phyloP scores from a whole-genome alignment of 1,284 basidiomycete genomes.

The Pyrrhoderma lamaoense region DNA sequence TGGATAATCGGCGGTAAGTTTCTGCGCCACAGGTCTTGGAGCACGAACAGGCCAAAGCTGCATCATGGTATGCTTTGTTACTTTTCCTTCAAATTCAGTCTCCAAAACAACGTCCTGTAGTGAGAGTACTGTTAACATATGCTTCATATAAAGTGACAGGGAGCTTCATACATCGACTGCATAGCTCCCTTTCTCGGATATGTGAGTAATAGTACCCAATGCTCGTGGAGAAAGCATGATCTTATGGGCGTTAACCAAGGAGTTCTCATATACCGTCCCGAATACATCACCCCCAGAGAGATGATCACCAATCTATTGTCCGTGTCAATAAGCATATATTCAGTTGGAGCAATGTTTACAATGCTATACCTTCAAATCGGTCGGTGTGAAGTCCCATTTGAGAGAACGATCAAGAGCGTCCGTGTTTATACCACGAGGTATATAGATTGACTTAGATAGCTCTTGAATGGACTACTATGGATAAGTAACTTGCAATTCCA shows the following conservation, averaged over 20 bases:
- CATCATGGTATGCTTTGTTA: slow-evolving; percentile 91
- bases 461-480: slow-evolving; percentile 81
- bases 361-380: slow-evolving; percentile 59
- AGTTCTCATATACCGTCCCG: slow-evolving; percentile 95
- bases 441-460: slow-evolving; percentile 96
- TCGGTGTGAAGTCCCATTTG: slow-evolving; percentile 96
- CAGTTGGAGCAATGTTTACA: slow-evolving; percentile 4
- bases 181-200: slow-evolving; percentile 95
- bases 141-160: background rate
- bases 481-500: background rate
- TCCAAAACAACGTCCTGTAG: slow-evolving; percentile 87
- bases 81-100: slow-evolving; percentile 97
- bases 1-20: slow-evolving; percentile 89
- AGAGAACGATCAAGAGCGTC: slow-evolving; percentile 85
- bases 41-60: slow-evolving; percentile 99
- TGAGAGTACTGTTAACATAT: slow-evolving; percentile 12
- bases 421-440: slow-evolving; percentile 97
- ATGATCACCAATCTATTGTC: slow-evolving; percentile 81
- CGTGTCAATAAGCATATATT: slow-evolving; percentile 6
- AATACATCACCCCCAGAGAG: slow-evolving; percentile 96
- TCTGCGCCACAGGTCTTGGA: slow-evolving; percentile 90
- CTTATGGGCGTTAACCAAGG: slow-evolving; percentile 93
- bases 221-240: slow-evolving; percentile 93
- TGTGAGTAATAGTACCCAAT: slow-evolving; percentile 89
- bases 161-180: slow-evolving; percentile 66